These are phyloP conservation scores for Ascocoryne sarcoides DNA, from an alignment of 2,329 filamentous ascomycete genomes.

Conservation along the genomic window DNA sequence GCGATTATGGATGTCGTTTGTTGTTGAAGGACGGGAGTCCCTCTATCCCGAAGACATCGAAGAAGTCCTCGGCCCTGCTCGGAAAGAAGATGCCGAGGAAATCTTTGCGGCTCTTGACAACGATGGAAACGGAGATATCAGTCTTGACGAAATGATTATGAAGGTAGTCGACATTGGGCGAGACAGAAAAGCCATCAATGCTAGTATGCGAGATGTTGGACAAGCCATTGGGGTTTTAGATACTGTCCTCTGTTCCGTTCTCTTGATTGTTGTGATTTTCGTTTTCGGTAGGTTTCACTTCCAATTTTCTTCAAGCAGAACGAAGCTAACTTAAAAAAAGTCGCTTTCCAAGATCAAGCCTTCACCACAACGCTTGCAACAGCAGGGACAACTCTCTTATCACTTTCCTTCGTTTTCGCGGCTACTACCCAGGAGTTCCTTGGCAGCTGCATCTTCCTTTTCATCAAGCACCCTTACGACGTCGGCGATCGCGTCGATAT, in stretches of 20 bases:
- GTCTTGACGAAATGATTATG: slow-evolving; percentile 30
- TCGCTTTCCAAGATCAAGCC: slow-evolving; percentile 80
- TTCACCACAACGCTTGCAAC: slow-evolving; percentile 82
- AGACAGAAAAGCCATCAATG: slow-evolving; percentile 78
- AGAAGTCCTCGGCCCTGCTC: slow-evolving; percentile 74
- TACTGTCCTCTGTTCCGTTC: slow-evolving; percentile 71
- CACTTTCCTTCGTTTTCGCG: slow-evolving; percentile 93
- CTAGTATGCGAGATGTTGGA: slow-evolving; percentile 95
- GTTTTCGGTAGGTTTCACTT: slow-evolving; percentile 57
- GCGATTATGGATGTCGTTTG: slow-evolving; percentile 97
- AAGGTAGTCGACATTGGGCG: slow-evolving; percentile 77
- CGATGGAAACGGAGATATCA: slow-evolving; percentile 55
- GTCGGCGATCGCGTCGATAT: slow-evolving; percentile 93
- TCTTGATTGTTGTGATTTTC: slow-evolving; percentile 72
- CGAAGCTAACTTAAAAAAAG: slow-evolving; percentile 32
- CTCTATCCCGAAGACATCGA: slow-evolving; percentile 73
- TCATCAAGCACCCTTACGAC: slow-evolving; percentile 97
- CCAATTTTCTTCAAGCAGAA: too few species aligned
- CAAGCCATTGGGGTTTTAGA: slow-evolving; percentile 90
- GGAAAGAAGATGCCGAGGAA: slow-evolving; percentile 73
- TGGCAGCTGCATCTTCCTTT: slow-evolving; percentile 97
- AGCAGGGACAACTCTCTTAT: slow-evolving; percentile 84
- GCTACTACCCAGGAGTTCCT: slow-evolving; percentile 88
- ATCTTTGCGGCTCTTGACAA: slow-evolving; percentile 73
- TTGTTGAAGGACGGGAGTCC: slow-evolving; percentile 76